phyloP scores from a whole-genome alignment of 2,329 filamentous ascomycete genomes.

The Trichoderma sp. region DNA sequence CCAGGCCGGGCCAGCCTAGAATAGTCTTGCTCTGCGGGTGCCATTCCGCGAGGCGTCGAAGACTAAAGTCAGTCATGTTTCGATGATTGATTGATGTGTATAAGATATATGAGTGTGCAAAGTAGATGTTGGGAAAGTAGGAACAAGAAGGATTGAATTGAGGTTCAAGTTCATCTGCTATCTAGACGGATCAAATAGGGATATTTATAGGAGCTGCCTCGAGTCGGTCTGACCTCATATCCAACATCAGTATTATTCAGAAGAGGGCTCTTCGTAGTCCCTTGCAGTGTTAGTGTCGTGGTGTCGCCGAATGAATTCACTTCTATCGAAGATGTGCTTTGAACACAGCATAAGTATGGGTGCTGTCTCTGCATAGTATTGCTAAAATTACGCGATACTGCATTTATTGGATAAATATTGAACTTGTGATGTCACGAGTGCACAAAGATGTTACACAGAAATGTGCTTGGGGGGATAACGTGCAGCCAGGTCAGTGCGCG shows the following conservation, averaged over 20 bases:
- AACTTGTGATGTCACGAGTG: neutral
- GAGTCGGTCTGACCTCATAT: neutral
- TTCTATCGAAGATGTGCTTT: neutral
- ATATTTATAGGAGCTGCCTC: neutral
- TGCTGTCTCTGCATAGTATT: neutral
- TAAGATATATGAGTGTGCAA: neutral
- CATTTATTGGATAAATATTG: neutral
- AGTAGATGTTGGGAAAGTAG: neutral
- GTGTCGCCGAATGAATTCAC: neutral
- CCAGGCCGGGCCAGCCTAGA: constrained; percentile 19
- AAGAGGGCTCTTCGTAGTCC: neutral
- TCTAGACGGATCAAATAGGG: neutral
- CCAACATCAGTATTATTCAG: neutral
- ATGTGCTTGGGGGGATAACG: neutral
- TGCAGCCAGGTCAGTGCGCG: neutral
- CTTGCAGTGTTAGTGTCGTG: neutral
- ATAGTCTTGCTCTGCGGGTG: constrained; percentile 16
- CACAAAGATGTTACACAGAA: neutral
- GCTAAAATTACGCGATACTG: neutral
- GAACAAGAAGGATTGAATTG: neutral
- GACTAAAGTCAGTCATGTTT: constrained; percentile 1
- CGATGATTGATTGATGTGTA: neutral
- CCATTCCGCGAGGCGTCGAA: constrained; percentile 22
- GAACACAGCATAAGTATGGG: neutral
- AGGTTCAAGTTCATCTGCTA: neutral